A percentile compares a stretch with the other conserved stretches of the same genome.
Evolutionary conservation across 108 stramenopile genomes (phyloP).

Genomic region (Nitzschia inconspicua): DNA sequence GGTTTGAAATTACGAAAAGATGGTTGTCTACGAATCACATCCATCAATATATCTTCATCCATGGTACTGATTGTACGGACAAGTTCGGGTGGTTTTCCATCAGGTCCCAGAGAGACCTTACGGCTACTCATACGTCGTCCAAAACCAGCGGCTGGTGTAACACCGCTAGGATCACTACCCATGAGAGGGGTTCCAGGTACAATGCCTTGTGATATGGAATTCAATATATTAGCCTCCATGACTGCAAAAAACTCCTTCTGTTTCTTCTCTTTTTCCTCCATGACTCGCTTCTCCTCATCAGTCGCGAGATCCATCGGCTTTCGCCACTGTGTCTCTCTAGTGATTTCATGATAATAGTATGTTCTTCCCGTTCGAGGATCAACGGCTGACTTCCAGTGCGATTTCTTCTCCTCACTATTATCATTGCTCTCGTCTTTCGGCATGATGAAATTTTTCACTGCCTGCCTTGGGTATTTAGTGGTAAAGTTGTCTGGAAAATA

Average conservation of each 20-base stretch:
- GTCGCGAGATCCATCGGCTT: slow-evolving; percentile 80
- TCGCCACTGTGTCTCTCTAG: slow-evolving; percentile 93
- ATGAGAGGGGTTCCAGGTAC: slow-evolving; percentile 16
- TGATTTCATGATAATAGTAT: slow-evolving; percentile 90
- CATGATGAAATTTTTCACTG: background rate
- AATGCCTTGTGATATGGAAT: slow-evolving; percentile 26
- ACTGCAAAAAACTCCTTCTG: slow-evolving; percentile 82
- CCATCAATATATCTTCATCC: slow-evolving; percentile 47
- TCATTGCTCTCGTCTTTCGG: background rate
- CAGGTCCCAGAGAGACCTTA: background rate
- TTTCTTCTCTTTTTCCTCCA: slow-evolving; percentile 65
- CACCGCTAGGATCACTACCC: too few relatives aligned
- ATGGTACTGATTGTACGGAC: slow-evolving; percentile 64
- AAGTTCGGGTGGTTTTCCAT: slow-evolving; percentile 19
- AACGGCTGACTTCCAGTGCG: slow-evolving; percentile 65
- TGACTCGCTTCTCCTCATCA: slow-evolving; percentile 52
- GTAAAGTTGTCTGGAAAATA: too few relatives aligned
- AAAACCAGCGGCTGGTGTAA: background rate
- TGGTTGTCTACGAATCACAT: slow-evolving; percentile 41
- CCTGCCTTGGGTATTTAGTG: too few relatives aligned
- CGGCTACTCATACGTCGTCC: background rate
- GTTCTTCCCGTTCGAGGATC: slow-evolving; percentile 74
- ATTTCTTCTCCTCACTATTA: background rate
- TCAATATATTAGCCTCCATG: slow-evolving; percentile 86
- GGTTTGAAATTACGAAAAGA: slow-evolving; percentile 20